phyloP scores from a whole-genome alignment of 2,329 filamentous ascomycete genomes.

The Colletotrichum godetiae region DNA sequence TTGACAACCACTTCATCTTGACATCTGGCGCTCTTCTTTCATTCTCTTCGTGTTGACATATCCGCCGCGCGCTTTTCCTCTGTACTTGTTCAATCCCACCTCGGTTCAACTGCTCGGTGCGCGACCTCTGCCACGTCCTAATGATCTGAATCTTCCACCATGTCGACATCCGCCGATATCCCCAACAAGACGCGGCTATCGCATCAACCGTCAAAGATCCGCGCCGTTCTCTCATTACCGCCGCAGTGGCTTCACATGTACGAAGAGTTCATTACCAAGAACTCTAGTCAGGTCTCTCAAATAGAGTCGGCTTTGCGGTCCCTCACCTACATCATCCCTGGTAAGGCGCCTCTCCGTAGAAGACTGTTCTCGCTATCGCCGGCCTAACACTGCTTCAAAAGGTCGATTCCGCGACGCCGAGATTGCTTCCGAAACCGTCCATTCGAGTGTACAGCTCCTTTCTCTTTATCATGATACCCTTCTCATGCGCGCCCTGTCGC shows the following conservation, averaged over 20 bases:
- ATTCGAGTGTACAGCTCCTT: conserved; percentile 89
- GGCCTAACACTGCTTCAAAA: conserved; percentile 44
- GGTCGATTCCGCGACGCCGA: conserved; percentile 92
- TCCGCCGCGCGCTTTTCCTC: background rate
- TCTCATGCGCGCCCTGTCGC: conserved; percentile 73
- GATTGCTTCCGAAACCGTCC: conserved; percentile 91
- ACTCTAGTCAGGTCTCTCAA: conserved; percentile 91
- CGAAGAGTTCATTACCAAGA: conserved; percentile 93
- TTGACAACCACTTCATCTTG: background rate
- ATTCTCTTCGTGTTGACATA: background rate
- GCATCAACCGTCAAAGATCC: conserved; percentile 26
- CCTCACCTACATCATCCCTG: conserved; percentile 95
- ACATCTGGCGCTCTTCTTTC: background rate
- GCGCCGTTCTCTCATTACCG: conserved; percentile 63
- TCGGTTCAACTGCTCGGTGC: background rate
- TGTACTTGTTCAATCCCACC: background rate
- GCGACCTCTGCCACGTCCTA: background rate
- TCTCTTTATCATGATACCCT: conserved; percentile 94
- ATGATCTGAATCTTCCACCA: conserved; percentile 17
- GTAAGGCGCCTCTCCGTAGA: conserved; percentile 51
- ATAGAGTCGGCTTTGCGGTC: conserved; percentile 94
- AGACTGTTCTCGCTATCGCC: background rate
- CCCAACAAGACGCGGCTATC: conserved; percentile 33
- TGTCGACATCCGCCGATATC: conserved; percentile 35
- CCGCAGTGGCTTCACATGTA: conserved; percentile 78